A percentile compares a stretch with the other conserved stretches of the same genome.
Conservation (phyloP, 106 monocot genomes). For the Acorus gramineus region DNA sequence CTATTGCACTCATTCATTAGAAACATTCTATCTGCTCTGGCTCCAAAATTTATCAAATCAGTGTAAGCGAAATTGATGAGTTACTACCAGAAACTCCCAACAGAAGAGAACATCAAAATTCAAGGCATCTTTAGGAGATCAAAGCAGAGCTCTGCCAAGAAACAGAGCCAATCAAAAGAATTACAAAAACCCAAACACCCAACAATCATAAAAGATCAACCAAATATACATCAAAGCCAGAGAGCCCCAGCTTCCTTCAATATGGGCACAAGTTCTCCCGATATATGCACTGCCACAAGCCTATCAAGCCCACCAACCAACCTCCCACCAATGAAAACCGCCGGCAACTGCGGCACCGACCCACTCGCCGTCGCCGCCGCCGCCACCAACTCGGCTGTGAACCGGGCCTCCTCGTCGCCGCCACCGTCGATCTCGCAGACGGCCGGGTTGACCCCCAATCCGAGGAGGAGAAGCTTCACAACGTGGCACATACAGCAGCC, state of each 20-base stretch:
- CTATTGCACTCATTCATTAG: no score
- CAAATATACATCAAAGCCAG: background rate
- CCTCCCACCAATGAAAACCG: slow-evolving; percentile 32
- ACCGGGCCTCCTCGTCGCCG: background rate
- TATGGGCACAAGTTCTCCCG: slow-evolving; percentile 13
- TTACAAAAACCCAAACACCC: no score
- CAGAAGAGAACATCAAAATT: no score
- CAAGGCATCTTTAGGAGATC: no score
- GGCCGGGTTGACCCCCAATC: slow-evolving; percentile 29
- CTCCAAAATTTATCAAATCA: no score
- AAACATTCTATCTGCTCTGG: no score
- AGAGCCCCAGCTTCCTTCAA: slow-evolving; percentile 5
- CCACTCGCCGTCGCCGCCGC: background rate
- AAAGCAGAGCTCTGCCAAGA: no score
- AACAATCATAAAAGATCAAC: no score
- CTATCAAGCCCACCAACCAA: slow-evolving; percentile 13
- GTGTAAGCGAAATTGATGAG: no score
- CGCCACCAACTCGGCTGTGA: background rate
- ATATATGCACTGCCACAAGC: slow-evolving; percentile 12
- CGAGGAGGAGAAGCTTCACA: slow-evolving; percentile 22
- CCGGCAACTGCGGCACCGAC: slow-evolving; percentile 16
- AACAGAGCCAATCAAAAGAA: no score
- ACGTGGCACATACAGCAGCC: slow-evolving; percentile 46
- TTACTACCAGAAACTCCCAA: no score
- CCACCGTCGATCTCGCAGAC: slow-evolving; percentile 26